phyloP scores from a whole-genome alignment of 2,329 filamentous ascomycete genomes.

The Cladobotryum mycophilum region DNA sequence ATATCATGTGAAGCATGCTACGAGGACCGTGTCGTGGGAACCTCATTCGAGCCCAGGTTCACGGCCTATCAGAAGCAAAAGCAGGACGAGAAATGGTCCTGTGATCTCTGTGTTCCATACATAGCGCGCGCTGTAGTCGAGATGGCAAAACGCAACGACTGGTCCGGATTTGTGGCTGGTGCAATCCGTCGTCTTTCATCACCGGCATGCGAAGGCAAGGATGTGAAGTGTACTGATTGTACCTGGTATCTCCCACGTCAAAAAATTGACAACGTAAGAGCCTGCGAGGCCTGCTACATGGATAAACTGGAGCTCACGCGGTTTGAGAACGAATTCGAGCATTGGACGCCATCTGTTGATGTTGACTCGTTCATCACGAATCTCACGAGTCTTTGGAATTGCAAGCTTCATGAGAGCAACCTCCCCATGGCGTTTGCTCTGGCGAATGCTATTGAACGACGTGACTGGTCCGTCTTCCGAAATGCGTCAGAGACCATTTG shows the following conservation, averaged over 20 bases:
- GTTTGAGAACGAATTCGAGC: conserved; percentile 24
- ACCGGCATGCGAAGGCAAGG: conserved; percentile 24
- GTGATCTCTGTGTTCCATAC: conserved; percentile 24
- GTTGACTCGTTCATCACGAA: conserved; percentile 20
- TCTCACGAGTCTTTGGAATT: conserved; percentile 18
- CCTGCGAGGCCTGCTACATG: conserved; percentile 31
- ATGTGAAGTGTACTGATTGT: conserved; percentile 15
- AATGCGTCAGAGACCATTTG: conserved; percentile 19
- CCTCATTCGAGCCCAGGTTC: conserved; percentile 26
- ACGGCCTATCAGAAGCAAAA: conserved; percentile 19
- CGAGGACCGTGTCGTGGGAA: conserved; percentile 25
- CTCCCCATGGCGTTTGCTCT: conserved; percentile 22
- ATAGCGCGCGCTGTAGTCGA: conserved; percentile 16
- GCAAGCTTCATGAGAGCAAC: conserved; percentile 18
- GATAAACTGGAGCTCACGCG: conserved; percentile 26
- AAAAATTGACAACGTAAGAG: conserved; percentile 19
- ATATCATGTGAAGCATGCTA: conserved; percentile 35
- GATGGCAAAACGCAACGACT: conserved; percentile 20
- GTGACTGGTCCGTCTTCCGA: conserved; percentile 24
- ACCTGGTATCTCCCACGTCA: conserved; percentile 23
- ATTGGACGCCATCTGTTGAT: conserved; percentile 11
- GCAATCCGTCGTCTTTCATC: conserved; percentile 18
- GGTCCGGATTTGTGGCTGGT: conserved; percentile 23
- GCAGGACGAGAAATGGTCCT: conserved; percentile 25
- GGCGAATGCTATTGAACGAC: conserved; percentile 17